Conservation (phyloP, 1,284 basidiomycete genomes). For the Heterobasidion parviporum region DNA sequence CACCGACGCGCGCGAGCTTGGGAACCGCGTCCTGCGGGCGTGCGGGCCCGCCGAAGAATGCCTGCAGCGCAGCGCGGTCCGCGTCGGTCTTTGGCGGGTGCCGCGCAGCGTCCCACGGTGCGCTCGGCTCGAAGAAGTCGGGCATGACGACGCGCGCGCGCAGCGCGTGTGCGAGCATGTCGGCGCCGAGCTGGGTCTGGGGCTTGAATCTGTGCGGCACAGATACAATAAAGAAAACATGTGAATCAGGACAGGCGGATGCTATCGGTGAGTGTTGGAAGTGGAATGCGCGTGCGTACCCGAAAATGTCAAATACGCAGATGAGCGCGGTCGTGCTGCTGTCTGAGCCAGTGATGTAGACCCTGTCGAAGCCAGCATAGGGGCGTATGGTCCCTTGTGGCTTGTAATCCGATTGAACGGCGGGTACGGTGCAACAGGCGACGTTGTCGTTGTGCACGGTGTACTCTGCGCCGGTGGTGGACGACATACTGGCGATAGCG, state of each 20-base stretch:
- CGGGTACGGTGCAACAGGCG: slow-evolving; percentile 53
- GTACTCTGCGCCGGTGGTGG: slow-evolving; percentile 15
- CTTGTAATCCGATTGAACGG: slow-evolving; percentile 41
- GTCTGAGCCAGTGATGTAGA: slow-evolving; percentile 45
- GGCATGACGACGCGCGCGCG: slow-evolving; percentile 54
- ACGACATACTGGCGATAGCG: slow-evolving; percentile 24
- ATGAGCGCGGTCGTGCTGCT: slow-evolving; percentile 42
- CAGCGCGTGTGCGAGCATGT: slow-evolving; percentile 46
- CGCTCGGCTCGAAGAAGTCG: slow-evolving; percentile 52
- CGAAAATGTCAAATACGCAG: slow-evolving; percentile 60
- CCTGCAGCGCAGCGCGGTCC: slow-evolving; percentile 39
- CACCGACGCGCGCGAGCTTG: slow-evolving; percentile 39
- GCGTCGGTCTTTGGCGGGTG: slow-evolving; percentile 48
- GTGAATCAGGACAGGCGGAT: not conserved
- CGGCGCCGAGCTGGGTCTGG: slow-evolving; percentile 55
- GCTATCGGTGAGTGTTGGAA: not conserved
- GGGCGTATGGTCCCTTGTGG: slow-evolving; percentile 42
- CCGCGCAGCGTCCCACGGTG: slow-evolving; percentile 38
- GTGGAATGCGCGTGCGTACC: slow-evolving; percentile 22
- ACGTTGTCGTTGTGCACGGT: slow-evolving; percentile 43
- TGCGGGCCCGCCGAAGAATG: slow-evolving; percentile 45
- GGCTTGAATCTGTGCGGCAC: slow-evolving; percentile 34
- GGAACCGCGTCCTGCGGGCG: slow-evolving; percentile 33
- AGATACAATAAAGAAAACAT: not conserved
- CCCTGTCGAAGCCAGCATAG: slow-evolving; percentile 31